These are phyloP conservation scores for Carex scoparia DNA, from an alignment of 176 grass and related monocot genomes.

Conservation along the genomic window DNA sequence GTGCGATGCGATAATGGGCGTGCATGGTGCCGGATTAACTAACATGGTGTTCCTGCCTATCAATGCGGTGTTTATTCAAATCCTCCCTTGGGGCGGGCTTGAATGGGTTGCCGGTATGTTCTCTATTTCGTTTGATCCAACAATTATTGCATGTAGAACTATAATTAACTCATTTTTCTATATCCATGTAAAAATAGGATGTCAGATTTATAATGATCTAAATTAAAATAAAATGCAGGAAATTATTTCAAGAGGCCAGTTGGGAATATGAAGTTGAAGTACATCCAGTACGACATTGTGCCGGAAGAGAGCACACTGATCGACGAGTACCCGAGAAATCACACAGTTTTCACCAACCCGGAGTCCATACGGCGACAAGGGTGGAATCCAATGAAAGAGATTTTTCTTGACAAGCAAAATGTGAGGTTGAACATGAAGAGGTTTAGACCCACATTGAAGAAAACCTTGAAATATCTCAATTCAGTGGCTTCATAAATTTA, in stretches of 20 bases:
- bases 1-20: slow-evolving; percentile 60
- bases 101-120: slow-evolving; percentile 33
- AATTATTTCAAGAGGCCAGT: slow-evolving; percentile 56
- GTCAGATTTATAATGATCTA: neutral
- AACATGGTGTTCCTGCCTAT: slow-evolving; percentile 90
- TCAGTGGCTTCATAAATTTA: slow-evolving; percentile 10
- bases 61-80: slow-evolving; percentile 63
- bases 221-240: neutral
- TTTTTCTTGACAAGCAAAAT: slow-evolving; percentile 77
- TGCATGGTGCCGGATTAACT: slow-evolving; percentile 78
- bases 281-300: slow-evolving; percentile 74
- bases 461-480: slow-evolving; percentile 42
- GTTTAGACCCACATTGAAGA: slow-evolving; percentile 45
- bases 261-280: slow-evolving; percentile 52
- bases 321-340: slow-evolving; percentile 58
- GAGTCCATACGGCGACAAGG: slow-evolving; percentile 50
- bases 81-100: slow-evolving; percentile 63
- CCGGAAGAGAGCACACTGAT: slow-evolving; percentile 73
- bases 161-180: neutral
- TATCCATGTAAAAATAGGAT: neutral
- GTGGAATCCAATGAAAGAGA: slow-evolving; percentile 37
- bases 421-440: slow-evolving; percentile 59
- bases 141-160: neutral
- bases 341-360: slow-evolving; percentile 73
- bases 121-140: neutral